phyloP scores from a whole-genome alignment of 1,139 yeast species.

The Geotrichum histeridarum region DNA sequence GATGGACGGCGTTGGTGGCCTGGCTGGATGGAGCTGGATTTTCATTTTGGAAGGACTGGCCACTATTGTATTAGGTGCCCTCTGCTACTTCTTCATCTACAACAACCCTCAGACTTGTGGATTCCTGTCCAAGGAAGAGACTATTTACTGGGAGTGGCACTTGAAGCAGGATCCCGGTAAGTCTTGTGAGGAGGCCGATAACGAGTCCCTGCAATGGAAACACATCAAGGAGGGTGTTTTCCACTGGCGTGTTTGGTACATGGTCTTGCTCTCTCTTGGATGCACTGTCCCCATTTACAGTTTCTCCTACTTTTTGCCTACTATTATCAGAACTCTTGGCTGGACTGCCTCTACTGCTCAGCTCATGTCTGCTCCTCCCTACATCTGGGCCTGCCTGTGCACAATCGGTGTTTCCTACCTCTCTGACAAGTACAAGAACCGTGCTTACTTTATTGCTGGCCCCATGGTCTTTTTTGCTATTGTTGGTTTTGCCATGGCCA shows the following conservation, averaged over 20 bases:
- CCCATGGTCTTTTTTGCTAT: conserved; percentile 8
- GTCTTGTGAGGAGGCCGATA: conserved; percentile 9
- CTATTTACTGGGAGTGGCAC: conserved; percentile 18
- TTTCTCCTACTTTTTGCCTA: conserved; percentile 34
- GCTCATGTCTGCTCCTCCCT: conserved; percentile 27
- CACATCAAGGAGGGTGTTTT: conserved; percentile 19
- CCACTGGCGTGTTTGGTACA: conserved; percentile 22
- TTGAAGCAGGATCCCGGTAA: conserved; percentile 17
- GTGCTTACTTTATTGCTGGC: conserved; percentile 1
- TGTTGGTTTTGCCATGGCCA: conserved; percentile 11
- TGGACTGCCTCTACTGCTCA: conserved; percentile 35
- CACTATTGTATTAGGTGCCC: conserved; percentile 43
- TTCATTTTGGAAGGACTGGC: conserved; percentile 39
- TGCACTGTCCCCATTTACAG: conserved; percentile 21
- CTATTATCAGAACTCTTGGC: conserved; percentile 35
- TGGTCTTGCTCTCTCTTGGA: conserved; percentile 19
- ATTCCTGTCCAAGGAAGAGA: conserved; percentile 10
- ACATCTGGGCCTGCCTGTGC: conserved; percentile 16
- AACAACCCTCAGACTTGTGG: conserved; percentile 12
- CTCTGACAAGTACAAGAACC: conserved; percentile 15
- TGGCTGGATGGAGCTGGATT: conserved; percentile 40
- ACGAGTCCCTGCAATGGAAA: conserved; percentile 9
- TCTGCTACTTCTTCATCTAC: conserved; percentile 25
- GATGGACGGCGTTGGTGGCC: conserved; percentile 33
- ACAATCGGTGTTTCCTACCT: conserved; percentile 9